Evolutionary conservation across 257 asterid species (phyloP), one percentile per base, ranked within the genome.

Genomic region (Solanum rostratum): DNA sequence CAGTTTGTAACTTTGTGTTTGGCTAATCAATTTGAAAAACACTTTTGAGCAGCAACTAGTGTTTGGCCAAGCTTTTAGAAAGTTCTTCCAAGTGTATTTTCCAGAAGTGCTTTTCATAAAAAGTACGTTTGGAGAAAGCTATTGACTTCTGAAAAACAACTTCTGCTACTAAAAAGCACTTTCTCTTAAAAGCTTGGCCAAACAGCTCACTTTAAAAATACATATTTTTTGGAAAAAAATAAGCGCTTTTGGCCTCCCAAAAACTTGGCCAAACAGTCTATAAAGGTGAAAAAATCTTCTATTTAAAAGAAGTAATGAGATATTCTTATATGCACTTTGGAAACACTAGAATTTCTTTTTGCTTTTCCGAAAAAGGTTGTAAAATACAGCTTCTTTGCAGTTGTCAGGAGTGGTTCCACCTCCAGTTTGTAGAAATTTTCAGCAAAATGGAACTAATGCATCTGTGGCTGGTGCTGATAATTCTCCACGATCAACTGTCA

Each of bases 351-450:
- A 73, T 73, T 45, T n/a, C 30, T 59, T 30, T 78, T 66, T 60
- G 27, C 68, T 79, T 83, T 45, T 43, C 13, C 2, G 2, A 13
- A 73, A 45, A 73, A 45, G 57, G 3, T 43, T 73, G 57, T 73
- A 13, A 22, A 45, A 43, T 43, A 73, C 39, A 73, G 54, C 57
- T 91, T 57, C 66, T 84, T 89, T 91, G 88, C 92, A 96, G 99
- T 87, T 91, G 86, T 97, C 99, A 85, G 98, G 97, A 85, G 88
- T 92, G 80, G 93, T 93, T 88, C 99, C 99, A 55, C 98, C 99
- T 71, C 98, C 97, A 70, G 45, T 95, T 84, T 92, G 92, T 87
- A 92, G 98, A 90, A 95, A 95, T 88, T 87, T 91, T 83, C 96
- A 88, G 84, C 90, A 89, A 69, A 94, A 91, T 85, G 95, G 95